Percentiles rank a stretch among this genome's conserved stretches.
Conservation (phyloP, 1,284 basidiomycete genomes). For the Leccinum brunneo-olivaceum region DNA sequence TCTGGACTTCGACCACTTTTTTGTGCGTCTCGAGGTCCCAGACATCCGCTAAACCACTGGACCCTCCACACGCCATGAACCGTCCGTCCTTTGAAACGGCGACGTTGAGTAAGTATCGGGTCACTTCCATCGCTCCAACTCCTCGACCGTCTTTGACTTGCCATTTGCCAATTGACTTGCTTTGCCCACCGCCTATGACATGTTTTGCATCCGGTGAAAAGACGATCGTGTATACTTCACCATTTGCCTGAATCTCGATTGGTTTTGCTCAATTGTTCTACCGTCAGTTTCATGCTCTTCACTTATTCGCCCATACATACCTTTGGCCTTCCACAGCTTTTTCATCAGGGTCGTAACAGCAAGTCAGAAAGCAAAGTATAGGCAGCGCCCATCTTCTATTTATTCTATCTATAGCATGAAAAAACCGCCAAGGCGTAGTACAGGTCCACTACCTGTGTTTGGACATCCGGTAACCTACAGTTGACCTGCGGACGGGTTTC, state of each 20-base stretch:
- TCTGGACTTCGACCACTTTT: not conserved
- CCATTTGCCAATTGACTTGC: slow-evolving; percentile 3
- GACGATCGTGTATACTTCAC: slow-evolving; percentile 3
- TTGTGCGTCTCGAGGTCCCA: slow-evolving; percentile 9
- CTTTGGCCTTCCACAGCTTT: not conserved
- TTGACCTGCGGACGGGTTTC: not conserved
- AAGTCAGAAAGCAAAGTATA: not conserved
- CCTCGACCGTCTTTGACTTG: slow-evolving; percentile 1
- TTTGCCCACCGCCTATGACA: slow-evolving; percentile 4
- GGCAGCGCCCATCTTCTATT: not conserved
- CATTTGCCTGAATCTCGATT: slow-evolving; percentile 1
- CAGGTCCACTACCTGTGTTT: slow-evolving; percentile 3
- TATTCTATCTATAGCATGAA: slow-evolving; percentile 1
- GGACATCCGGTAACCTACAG: slow-evolving; percentile 2
- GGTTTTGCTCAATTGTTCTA: not conserved
- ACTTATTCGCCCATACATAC: not conserved
- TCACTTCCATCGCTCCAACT: slow-evolving; percentile 2
- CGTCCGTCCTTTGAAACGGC: slow-evolving; percentile 10
- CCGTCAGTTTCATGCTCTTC: not conserved
- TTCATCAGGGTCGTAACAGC: slow-evolving; percentile 2
- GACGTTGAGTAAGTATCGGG: slow-evolving; percentile 1
- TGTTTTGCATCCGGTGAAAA: slow-evolving; percentile 7
- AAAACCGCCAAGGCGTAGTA: not conserved
- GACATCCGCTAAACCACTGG: slow-evolving; percentile 4
- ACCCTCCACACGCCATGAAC: slow-evolving; percentile 4